These are phyloP conservation scores for Kodamaea sagamina DNA, from an alignment of 805 yeast genomes.

Conservation along the genomic window DNA sequence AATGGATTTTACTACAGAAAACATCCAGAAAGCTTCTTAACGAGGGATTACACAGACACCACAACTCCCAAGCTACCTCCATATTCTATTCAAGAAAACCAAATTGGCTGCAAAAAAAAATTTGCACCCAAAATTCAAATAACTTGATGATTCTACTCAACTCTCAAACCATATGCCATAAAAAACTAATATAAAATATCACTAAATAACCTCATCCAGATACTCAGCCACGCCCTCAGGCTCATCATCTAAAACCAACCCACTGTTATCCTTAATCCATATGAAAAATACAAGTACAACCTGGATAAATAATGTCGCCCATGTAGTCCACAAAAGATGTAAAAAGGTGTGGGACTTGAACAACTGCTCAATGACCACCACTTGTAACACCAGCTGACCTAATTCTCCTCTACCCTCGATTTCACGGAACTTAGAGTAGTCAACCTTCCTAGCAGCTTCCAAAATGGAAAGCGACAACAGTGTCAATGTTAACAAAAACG, in stretches of 20 bases:
- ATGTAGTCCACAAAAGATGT: conserved; percentile 15
- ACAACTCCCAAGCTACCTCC: too few relatives aligned
- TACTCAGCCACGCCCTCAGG: background rate
- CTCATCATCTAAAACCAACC: conserved; percentile 25
- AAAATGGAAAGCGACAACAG: background rate
- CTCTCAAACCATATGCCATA: too few relatives aligned
- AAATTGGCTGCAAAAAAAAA: too few relatives aligned
- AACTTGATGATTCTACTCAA: too few relatives aligned
- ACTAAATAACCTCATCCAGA: background rate
- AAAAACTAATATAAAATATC: too few relatives aligned
- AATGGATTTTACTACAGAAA: too few relatives aligned
- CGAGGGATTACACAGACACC: too few relatives aligned
- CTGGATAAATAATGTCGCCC: conserved; percentile 14
- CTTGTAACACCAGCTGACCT: background rate
- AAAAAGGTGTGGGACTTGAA: background rate
- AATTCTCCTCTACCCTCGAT: background rate
- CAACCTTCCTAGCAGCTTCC: background rate
- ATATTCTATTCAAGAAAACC: too few relatives aligned
- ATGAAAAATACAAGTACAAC: conserved; percentile 24
- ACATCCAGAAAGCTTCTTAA: too few relatives aligned
- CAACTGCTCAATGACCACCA: background rate
- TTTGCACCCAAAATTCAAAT: too few relatives aligned
- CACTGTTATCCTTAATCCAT: conserved; percentile 35
- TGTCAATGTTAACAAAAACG: conserved; percentile 16
- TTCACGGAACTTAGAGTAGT: background rate